phyloP scores from a whole-genome alignment of 192 early-diverging fungal genomes.

The Helicostylum pulchrum region DNA sequence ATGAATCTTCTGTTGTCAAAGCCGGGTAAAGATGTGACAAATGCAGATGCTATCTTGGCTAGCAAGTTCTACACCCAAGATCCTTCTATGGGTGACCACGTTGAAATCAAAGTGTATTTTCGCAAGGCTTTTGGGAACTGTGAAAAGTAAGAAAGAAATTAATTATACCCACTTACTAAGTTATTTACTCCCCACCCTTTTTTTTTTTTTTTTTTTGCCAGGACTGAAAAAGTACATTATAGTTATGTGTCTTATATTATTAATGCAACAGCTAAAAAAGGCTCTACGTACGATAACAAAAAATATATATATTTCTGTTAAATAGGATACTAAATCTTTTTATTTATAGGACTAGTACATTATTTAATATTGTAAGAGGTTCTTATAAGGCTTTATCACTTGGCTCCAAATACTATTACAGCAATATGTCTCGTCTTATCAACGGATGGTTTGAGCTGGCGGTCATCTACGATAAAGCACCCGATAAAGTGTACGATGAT shows the following conservation, averaged over 20 bases:
- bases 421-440: constrained; percentile 79
- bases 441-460: constrained; percentile 82
- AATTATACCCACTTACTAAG: no score
- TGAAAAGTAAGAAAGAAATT: neutral
- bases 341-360: no score
- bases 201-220: constrained; percentile 41
- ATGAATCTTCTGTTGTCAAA: neutral
- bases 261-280: no score
- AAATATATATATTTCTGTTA: constrained; percentile 16
- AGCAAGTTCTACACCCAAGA: neutral
- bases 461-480: no score
- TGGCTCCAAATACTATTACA: constrained; percentile 79
- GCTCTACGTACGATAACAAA: constrained; percentile 5
- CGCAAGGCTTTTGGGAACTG: no score
- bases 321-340: no score
- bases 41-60: neutral
- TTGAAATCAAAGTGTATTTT: neutral
- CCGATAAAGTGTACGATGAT: no score
- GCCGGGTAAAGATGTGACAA: neutral
- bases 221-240: neutral
- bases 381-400: no score
- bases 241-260: no score
- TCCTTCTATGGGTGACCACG: neutral
- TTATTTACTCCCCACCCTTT: constrained; percentile 12
- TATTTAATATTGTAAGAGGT: no score